Evolutionary conservation across 768 basidiomycete genomes (phyloP).

Genomic region (Mycena albidolilacea): DNA sequence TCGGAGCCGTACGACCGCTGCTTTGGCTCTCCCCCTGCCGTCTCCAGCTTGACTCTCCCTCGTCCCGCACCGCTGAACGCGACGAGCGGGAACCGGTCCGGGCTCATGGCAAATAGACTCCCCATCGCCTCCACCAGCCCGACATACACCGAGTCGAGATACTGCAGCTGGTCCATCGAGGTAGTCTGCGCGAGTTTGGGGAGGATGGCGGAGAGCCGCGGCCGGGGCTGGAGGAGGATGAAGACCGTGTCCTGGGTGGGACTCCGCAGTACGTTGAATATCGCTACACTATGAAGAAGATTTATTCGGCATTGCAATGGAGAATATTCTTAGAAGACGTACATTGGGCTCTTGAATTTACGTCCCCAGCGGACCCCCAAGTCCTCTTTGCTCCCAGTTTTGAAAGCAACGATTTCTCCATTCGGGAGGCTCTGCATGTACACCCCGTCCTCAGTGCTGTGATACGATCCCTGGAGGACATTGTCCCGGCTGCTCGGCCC

Average conservation of each 20-base stretch:
- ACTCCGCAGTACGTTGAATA: constrained; percentile 81
- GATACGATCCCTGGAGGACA: constrained; percentile 79
- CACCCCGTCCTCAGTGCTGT: constrained; percentile 79
- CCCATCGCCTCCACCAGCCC: constrained; percentile 82
- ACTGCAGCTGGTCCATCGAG: constrained; percentile 51
- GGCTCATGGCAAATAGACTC: constrained; percentile 90
- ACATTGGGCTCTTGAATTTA: constrained; percentile 79
- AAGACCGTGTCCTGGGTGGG: constrained; percentile 66
- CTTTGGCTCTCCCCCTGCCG: too few species aligned
- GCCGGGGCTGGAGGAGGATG: constrained; percentile 90
- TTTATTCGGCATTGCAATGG: not conserved
- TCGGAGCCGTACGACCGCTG: too few species aligned
- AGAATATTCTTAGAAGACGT: constrained; percentile 44
- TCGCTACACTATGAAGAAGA: constrained; percentile 72
- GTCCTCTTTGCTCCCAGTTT: constrained; percentile 48
- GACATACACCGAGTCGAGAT: constrained; percentile 81
- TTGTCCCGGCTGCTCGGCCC: constrained; percentile 93
- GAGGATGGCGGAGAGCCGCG: constrained; percentile 80
- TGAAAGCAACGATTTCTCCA: constrained; percentile 86
- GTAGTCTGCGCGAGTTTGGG: constrained; percentile 62
- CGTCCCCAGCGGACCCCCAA: constrained; percentile 69
- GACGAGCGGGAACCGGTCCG: constrained; percentile 85
- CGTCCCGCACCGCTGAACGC: constrained; percentile 57
- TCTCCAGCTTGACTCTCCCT: too few species aligned
- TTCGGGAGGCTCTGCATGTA: constrained; percentile 88